Base-by-base conservation (phyloP, 2,329 filamentous ascomycete species). In the Microdochium nivale region DNA sequence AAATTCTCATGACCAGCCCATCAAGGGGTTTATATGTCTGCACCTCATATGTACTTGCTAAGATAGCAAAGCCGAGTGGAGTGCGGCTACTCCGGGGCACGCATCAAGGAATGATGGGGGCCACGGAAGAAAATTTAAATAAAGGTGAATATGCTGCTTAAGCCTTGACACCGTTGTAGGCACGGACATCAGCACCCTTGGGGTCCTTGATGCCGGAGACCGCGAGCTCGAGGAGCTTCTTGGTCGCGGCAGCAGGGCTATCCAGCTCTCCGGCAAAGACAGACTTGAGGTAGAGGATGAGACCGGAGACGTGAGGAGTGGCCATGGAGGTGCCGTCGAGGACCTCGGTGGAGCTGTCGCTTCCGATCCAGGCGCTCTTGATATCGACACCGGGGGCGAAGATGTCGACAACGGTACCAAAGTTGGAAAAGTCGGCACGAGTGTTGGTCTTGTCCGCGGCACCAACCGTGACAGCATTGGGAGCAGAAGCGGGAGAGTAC, bases 341-440 rank as follows among this genome's bases (percentile, higher is more conserved):
- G 24, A 47, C 16, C 24, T 30, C 25, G 25, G 24, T 23, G 24
- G 24, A 3, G 21, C n/a, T 47, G 24, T 30, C 19, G 46, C 24
- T 27, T 3, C 24, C 46, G 25, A 47, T 47, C 24, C 25, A 47
- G 46, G 46, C 46, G 14, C 13, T 16, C 46, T 30, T 47, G 46
- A 47, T 47, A 21, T 19, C 25, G 24, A 47, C 46, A 16, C 50
- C 50, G 8, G 50, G 50, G n/a, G 50, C 50, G 43, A 47, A 51
- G 25, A 51, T 25, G 32, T 51, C 44, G 51, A 52, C 51, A 19
- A 32, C 24, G 25, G 24, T 1, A 3, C 55, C 55, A 47, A 37
- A 56, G 62, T 73, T 73, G 46, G 67, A 70, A 60, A 70, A 73
- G 11, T 47, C 57, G 24, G 70, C 63, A 27, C 67, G 65, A 19